These are phyloP conservation scores for Erucastrum elatum DNA, from an alignment of 345 rosid species.

Conservation along the genomic window DNA sequence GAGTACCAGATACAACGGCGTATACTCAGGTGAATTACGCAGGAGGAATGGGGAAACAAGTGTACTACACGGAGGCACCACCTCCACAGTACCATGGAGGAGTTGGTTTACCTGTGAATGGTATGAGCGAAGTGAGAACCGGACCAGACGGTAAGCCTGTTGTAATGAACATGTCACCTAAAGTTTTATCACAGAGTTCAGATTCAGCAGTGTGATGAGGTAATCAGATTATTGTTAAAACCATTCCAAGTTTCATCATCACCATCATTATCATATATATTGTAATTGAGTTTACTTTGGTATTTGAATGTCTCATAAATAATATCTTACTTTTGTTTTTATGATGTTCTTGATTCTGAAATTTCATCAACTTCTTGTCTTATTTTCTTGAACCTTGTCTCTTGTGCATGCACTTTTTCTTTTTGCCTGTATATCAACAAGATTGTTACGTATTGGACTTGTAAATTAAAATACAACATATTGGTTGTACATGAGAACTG, in stretches of 20 bases:
- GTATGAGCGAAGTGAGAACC: constrained; percentile 32
- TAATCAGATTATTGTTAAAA: constrained; percentile 15
- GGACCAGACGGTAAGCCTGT: constrained; percentile 37
- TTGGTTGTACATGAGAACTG: neutral
- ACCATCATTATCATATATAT: neutral
- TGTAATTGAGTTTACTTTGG: constrained; percentile 26
- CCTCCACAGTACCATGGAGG: constrained; percentile 53
- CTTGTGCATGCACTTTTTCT: neutral
- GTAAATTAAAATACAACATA: neutral
- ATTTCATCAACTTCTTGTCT: neutral
- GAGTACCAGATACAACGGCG: constrained; percentile 43
- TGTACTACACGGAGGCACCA: constrained; percentile 51
- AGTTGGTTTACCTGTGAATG: constrained; percentile 49
- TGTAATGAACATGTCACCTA: constrained; percentile 28
- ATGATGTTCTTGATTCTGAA: neutral
- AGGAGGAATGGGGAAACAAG: constrained; percentile 59
- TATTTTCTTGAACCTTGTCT: neutral
- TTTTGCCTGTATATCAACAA: neutral
- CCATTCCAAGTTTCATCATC: constrained; percentile 4
- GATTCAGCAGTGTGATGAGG: constrained; percentile 34
- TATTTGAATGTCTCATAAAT: constrained; percentile 33
- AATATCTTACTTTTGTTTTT: constrained; percentile 3
- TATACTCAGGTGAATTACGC: constrained; percentile 65
- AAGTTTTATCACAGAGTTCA: constrained; percentile 35
- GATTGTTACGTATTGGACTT: neutral